phyloP scores from a whole-genome alignment of 2,329 filamentous ascomycete genomes.

The Cladosporium sp. region DNA sequence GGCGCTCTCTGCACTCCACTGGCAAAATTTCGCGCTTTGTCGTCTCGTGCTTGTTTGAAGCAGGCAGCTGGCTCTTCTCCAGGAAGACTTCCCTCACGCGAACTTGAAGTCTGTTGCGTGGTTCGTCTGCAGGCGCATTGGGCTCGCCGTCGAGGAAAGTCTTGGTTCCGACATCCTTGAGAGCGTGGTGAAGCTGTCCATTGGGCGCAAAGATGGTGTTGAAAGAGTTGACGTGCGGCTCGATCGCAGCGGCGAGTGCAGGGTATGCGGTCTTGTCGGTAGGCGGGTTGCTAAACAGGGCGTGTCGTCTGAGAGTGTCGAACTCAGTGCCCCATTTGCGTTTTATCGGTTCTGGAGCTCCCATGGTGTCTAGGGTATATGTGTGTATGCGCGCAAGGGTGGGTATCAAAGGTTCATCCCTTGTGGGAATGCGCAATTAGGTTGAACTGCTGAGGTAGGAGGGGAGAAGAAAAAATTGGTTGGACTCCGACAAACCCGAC shows the following conservation, averaged over 20 bases:
- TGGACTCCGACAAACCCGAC: constrained; percentile 1
- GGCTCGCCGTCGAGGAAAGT: constrained; percentile 75
- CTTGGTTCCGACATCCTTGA: constrained; percentile 87
- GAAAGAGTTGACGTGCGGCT: constrained; percentile 93
- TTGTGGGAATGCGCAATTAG: not conserved
- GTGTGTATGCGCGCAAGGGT: constrained; percentile 2
- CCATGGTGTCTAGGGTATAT: constrained; percentile 23
- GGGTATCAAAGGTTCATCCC: constrained; percentile 1
- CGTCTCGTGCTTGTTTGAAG: constrained; percentile 74
- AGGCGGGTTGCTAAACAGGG: constrained; percentile 84
- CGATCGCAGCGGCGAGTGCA: constrained; percentile 74
- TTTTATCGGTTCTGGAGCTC: constrained; percentile 21
- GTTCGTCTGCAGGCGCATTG: constrained; percentile 47
- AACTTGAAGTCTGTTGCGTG: constrained; percentile 67
- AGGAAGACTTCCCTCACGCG: constrained; percentile 76
- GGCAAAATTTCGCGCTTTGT: constrained; percentile 82
- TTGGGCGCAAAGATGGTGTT: constrained; percentile 77
- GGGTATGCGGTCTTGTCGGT: constrained; percentile 85
- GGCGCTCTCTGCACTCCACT: constrained; percentile 88
- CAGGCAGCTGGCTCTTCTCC: constrained; percentile 73
- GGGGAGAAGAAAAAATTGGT: too few relatives aligned
- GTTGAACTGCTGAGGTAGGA: not conserved
- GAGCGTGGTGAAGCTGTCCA: constrained; percentile 67
- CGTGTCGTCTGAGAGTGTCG: constrained; percentile 77
- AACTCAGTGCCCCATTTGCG: constrained; percentile 80